These are phyloP conservation scores for Debaryomyces castellii DNA, from an alignment of 805 yeast species.

Conservation along the genomic window DNA sequence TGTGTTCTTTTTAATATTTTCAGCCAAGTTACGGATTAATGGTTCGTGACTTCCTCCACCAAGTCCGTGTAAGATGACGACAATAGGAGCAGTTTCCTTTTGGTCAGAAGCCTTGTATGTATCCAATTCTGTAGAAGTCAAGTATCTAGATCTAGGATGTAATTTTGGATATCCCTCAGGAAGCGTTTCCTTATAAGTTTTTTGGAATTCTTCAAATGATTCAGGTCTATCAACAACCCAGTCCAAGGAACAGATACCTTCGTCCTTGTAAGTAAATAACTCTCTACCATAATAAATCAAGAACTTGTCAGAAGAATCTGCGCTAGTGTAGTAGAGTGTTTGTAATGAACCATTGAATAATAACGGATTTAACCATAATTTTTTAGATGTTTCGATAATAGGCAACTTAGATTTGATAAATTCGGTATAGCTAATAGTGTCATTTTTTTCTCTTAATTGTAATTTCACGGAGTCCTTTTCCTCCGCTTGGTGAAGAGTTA, in stretches of 20 bases:
- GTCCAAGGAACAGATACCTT: conserved; percentile 75
- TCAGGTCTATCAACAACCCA: conserved; percentile 50
- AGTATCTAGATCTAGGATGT: conserved; percentile 55
- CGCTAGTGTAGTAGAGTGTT: conserved; percentile 65
- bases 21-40: conserved; percentile 61
- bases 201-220: conserved; percentile 22
- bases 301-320: conserved; percentile 51
- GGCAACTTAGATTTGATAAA: conserved; percentile 16
- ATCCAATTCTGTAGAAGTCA: conserved; percentile 46
- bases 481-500: conserved; percentile 23
- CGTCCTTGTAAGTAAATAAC: conserved; percentile 56
- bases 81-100: conserved; percentile 50
- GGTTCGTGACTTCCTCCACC: conserved; percentile 87
- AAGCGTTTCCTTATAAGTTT: conserved; percentile 25
- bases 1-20: conserved; percentile 30
- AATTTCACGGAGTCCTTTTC: conserved; percentile 17
- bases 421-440: conserved; percentile 11
- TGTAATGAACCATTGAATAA: conserved; percentile 75
- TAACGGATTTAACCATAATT: conserved; percentile 60
- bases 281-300: conserved; percentile 74
- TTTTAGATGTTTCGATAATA: conserved; percentile 22
- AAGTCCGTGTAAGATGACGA: conserved; percentile 71
- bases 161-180: conserved; percentile 37
- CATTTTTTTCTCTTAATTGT: conserved; percentile 6
- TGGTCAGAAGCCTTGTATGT: conserved; percentile 10